Percentiles rank a stretch among this genome's conserved stretches.
phyloP scores from a whole-genome alignment of 106 monocot genomes.

The Phalaenopsis equestris region DNA sequence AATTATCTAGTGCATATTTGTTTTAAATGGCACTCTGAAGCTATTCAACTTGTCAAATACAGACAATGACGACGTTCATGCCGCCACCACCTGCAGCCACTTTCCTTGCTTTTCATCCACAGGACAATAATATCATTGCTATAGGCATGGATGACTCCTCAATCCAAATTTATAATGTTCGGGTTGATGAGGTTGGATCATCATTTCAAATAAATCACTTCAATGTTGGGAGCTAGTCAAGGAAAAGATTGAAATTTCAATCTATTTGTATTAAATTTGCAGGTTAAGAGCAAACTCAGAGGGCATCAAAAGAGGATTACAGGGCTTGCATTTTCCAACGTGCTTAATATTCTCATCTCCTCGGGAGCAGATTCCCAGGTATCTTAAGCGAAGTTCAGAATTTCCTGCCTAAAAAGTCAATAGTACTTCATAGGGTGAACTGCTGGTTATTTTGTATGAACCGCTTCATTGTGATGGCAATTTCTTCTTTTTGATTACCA shows the following conservation, averaged over 20 bases:
- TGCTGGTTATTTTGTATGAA: not conserved
- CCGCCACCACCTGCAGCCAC: slow-evolving; percentile 57
- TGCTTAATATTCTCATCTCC: slow-evolving; percentile 52
- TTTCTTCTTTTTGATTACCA: slow-evolving; percentile 5
- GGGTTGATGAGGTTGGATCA: slow-evolving; percentile 40
- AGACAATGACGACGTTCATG: slow-evolving; percentile 75
- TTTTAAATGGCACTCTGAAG: slow-evolving; percentile 9
- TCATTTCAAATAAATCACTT: not conserved
- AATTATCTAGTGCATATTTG: not conserved
- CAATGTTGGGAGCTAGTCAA: not conserved
- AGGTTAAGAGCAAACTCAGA: slow-evolving; percentile 57
- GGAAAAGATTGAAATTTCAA: not conserved
- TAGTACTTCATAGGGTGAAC: not conserved
- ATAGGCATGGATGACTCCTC: slow-evolving; percentile 73
- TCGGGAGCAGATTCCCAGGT: slow-evolving; percentile 80
- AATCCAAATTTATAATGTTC: slow-evolving; percentile 67
- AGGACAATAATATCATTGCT: slow-evolving; percentile 63
- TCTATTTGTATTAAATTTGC: slow-evolving; percentile 6
- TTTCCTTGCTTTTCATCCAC: slow-evolving; percentile 64
- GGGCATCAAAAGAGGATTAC: slow-evolving; percentile 68
- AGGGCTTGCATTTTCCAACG: slow-evolving; percentile 56
- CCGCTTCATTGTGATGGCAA: not conserved
- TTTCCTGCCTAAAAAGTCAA: not conserved
- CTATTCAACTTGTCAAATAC: slow-evolving; percentile 6
- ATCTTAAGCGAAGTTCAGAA: not conserved